Evolutionary conservation across 331 rosid species (phyloP).

Genomic region (Pyracantha coccinea): DNA sequence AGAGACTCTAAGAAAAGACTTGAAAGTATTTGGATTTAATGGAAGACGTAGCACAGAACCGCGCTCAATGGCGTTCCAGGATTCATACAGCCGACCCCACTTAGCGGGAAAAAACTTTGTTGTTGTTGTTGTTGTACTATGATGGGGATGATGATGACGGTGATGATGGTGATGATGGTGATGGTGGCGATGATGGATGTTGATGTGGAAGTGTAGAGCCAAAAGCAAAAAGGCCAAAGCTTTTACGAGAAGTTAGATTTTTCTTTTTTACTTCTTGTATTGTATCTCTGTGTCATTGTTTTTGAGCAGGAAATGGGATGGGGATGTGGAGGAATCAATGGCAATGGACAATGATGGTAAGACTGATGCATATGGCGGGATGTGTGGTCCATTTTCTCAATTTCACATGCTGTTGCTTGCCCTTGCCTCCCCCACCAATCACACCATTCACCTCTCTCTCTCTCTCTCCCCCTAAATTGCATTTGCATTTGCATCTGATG

Average conservation of each 20-base stretch:
- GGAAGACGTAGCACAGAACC: too few relatives aligned
- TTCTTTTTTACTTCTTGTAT: neutral
- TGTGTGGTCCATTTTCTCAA: slow-evolving; percentile 16
- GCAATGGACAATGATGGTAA: neutral
- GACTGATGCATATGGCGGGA: neutral
- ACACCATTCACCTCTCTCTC: neutral
- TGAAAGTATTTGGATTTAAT: too few relatives aligned
- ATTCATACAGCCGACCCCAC: too few relatives aligned
- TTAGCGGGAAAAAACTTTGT: too few relatives aligned
- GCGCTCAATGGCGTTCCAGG: too few relatives aligned
- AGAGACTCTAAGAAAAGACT: too few relatives aligned
- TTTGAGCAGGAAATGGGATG: neutral
- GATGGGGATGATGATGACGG: too few relatives aligned
- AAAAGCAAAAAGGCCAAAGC: neutral
- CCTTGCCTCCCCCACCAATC: neutral
- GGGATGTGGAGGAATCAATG: neutral
- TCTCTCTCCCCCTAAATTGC: neutral
- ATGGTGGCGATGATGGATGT: neutral
- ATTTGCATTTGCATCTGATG: neutral
- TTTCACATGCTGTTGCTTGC: slow-evolving; percentile 22
- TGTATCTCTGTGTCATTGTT: neutral
- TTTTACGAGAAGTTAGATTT: neutral
- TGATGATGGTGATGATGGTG: neutral
- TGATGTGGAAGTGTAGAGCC: neutral
- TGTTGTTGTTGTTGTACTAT: too few relatives aligned